Base-by-base conservation (phyloP, 225 moss, liverwort and hornwort genomes). In the Asterella californica region DNA sequence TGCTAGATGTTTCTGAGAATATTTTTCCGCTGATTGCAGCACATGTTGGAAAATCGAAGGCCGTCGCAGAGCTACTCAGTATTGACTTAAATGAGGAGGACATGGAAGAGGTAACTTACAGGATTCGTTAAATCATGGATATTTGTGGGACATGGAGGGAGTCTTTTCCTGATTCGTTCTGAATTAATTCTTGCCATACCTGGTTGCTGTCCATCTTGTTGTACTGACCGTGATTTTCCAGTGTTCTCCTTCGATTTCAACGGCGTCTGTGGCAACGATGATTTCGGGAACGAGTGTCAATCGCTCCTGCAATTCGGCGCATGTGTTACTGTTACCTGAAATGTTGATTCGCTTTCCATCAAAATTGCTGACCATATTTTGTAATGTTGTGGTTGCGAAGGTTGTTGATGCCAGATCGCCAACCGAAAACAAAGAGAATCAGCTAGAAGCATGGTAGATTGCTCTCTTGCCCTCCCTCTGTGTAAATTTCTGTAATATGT, bases 41-140 rank as follows among this genome's bases (percentile, higher is more conserved):
- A 9, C 83, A 87, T 54, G 84, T 82, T 12, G 87, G 87, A 10
- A 87, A 84, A 82, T 71, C 81, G 42, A 81, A 84, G 76, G 72
- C 87, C 67, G 87, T 84, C 3, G 84, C 82, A n/a, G 82, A 87
- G 80, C 82, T 84, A 37, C 80, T 87, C 68, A 84, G 80, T 32
- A 78, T 84, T 42, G 82, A 80, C 65, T 34, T 61, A 25, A 80
- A 77, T 62, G 87, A 80, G 33, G 86, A 86, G 57, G 82, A 87
- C 25, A 84, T 84, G 87, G 82, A 87, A 53, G 87, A 82, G 87
- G 87, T 87, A 82, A 57, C 12, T 45, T 10, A 7, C 70, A 42
- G 9, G 10, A 70, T 19, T 46, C 1, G 24, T 70, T 42, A 6
- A 67, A 36, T 67, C 21, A 15, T 14, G 32, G 11, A 17, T 32